Percentiles rank a stretch among this genome's conserved stretches.
Evolutionary conservation across 2,329 filamentous ascomycete genomes (phyloP).

Genomic region (Penicillium thymicola): DNA sequence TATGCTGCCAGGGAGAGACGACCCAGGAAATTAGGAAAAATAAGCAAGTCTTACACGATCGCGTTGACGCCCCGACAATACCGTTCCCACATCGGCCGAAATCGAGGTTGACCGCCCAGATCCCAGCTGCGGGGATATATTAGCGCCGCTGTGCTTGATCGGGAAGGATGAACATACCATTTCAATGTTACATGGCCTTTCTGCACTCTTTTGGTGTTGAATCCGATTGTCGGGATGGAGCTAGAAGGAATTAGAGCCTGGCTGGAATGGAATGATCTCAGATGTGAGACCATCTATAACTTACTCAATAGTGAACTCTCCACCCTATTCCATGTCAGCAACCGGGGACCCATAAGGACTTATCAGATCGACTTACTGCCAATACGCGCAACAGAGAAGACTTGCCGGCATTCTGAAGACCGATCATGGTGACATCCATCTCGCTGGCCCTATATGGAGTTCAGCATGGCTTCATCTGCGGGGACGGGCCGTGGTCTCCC

Average conservation of each 20-base stretch:
- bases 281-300: conserved; percentile 39
- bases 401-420: conserved; percentile 96
- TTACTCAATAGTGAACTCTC: conserved; percentile 98
- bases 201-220: conserved; percentile 98
- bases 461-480: conserved; percentile 26
- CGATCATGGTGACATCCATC: conserved; percentile 99
- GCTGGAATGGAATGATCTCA: background rate
- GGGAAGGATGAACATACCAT: conserved; percentile 55
- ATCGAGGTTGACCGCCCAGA: conserved; percentile 91
- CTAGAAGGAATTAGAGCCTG: conserved; percentile 51
- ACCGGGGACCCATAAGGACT: background rate
- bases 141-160: conserved; percentile 4
- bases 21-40: background rate
- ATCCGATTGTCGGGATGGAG: conserved; percentile 96
- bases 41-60: conserved; percentile 64
- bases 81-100: conserved; percentile 98
- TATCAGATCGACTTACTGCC: conserved; percentile 65
- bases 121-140: conserved; percentile 66
- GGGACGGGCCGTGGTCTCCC: conserved; percentile 36
- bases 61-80: conserved; percentile 97
- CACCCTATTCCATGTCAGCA: conserved; percentile 60
- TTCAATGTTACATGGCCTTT: conserved; percentile 97
- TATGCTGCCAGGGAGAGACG: background rate
- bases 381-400: conserved; percentile 90
- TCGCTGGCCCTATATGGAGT: conserved; percentile 75